A percentile compares a stretch with the other conserved stretches of the same genome.
phyloP scores from a whole-genome alignment of 2,329 filamentous ascomycete species.

The Elsinoe fawcettii region DNA sequence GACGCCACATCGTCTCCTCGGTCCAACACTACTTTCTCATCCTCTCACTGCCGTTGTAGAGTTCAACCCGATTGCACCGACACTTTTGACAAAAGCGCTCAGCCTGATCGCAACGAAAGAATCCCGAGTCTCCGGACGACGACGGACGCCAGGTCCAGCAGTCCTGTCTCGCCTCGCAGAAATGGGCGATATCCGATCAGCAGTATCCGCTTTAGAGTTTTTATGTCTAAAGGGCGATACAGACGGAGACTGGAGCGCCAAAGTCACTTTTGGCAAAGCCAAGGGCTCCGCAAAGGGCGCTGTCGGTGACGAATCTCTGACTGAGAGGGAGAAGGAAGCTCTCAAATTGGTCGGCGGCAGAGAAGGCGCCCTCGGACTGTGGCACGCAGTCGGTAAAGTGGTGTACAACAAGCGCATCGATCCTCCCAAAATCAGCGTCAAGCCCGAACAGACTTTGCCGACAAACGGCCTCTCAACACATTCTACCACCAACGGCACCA shows the following conservation, averaged over 20 bases:
- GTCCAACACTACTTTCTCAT: slow-evolving; percentile 76
- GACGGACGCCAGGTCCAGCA: slow-evolving; percentile 65
- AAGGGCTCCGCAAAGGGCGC: slow-evolving; percentile 54
- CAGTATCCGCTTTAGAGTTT: slow-evolving; percentile 87
- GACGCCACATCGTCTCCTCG: slow-evolving; percentile 82
- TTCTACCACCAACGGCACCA: not conserved
- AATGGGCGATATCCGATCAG: slow-evolving; percentile 84
- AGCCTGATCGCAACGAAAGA: slow-evolving; percentile 79
- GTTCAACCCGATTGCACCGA: slow-evolving; percentile 87
- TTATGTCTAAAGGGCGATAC: slow-evolving; percentile 75
- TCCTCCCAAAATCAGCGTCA: slow-evolving; percentile 17
- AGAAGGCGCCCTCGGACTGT: slow-evolving; percentile 85
- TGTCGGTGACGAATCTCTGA: slow-evolving; percentile 49
- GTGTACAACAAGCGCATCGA: slow-evolving; percentile 89
- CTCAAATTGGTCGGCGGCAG: slow-evolving; percentile 75
- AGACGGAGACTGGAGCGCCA: slow-evolving; percentile 67
- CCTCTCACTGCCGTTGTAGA: slow-evolving; percentile 73
- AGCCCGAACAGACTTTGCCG: no score
- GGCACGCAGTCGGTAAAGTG: slow-evolving; percentile 92
- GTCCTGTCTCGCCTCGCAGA: slow-evolving; percentile 75
- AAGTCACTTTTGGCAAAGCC: slow-evolving; percentile 60
- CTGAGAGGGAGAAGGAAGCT: slow-evolving; percentile 69
- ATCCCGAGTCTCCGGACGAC: slow-evolving; percentile 66
- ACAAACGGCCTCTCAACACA: slow-evolving; percentile 24
- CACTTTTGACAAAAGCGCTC: slow-evolving; percentile 75